These are phyloP conservation scores for Mortierella antarctica DNA, from an alignment of 192 early-diverging fungal genomes.

Conservation along the genomic window DNA sequence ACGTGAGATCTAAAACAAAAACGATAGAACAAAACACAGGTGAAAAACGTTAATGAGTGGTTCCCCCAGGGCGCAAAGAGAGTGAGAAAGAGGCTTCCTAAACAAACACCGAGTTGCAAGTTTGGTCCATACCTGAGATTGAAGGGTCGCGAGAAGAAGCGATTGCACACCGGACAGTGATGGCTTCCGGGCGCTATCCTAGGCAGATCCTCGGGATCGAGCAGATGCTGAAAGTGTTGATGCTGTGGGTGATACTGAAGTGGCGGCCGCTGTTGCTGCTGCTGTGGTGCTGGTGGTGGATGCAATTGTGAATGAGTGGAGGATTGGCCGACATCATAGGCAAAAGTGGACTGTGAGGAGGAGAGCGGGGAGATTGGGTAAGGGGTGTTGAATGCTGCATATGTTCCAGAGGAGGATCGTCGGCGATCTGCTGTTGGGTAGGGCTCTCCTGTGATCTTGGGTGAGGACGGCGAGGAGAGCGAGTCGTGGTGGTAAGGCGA, in stretches of 20 bases:
- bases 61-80: no score
- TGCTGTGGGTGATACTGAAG: slow-evolving; percentile 1
- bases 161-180: no score
- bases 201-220: no score
- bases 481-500: slow-evolving; percentile 29
- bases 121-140: no score
- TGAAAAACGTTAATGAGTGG: no score
- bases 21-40: no score
- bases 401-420: slow-evolving; percentile 20
- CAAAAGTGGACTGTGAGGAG: not conserved
- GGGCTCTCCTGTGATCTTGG: not conserved
- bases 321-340: slow-evolving; percentile 22
- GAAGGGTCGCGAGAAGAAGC: no score
- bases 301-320: not conserved
- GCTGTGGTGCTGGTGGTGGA: not conserved
- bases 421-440: slow-evolving; percentile 12
- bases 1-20: no score
- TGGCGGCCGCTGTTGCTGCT: slow-evolving; percentile 1
- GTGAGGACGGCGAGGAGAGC: not conserved
- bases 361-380: not conserved
- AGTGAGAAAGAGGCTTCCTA: no score
- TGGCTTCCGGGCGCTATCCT: no score
- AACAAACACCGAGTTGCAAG: no score
- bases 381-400: not conserved
- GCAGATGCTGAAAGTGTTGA: no score